Evolutionary conservation across 352 stramenopile species (phyloP).

Genomic region (Pythium guiyangense): DNA sequence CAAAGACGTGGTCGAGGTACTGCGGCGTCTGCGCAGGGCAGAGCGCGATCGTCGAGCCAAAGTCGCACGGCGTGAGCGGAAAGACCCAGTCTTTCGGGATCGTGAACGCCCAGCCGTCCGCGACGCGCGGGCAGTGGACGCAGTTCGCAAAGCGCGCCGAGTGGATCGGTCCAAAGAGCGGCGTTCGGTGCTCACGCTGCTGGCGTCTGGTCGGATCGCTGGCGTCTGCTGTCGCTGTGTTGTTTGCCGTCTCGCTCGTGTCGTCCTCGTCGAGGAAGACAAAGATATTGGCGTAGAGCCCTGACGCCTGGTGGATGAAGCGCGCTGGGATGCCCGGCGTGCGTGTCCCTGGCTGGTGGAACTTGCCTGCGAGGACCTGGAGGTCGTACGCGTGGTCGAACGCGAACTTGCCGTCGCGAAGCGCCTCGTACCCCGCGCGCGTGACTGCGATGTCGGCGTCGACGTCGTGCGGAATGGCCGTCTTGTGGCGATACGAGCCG

Average conservation of each 20-base stretch:
- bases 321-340: constrained; percentile 19
- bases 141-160: constrained; percentile 20
- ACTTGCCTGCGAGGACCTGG: constrained; percentile 16
- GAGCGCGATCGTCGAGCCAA: constrained; percentile 9
- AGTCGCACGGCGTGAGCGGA: constrained; percentile 19
- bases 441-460: constrained; percentile 24
- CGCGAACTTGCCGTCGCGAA: constrained; percentile 9
- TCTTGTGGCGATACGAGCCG: constrained; percentile 19
- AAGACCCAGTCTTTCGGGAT: constrained; percentile 25
- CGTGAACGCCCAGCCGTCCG: constrained; percentile 13
- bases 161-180: constrained; percentile 10
- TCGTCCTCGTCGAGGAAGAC: constrained; percentile 19
- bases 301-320: constrained; percentile 17
- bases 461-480: constrained; percentile 22
- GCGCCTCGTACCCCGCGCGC: neutral
- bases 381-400: constrained; percentile 15
- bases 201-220: too few relatives aligned
- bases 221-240: too few relatives aligned
- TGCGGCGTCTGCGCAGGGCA: constrained; percentile 14
- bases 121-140: constrained; percentile 8
- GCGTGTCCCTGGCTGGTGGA: constrained; percentile 12
- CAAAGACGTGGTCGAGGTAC: constrained; percentile 27
- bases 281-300: constrained; percentile 27
- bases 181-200: neutral
- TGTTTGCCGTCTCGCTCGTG: neutral